A percentile compares a stretch with the other conserved stretches of the same genome.
Evolutionary conservation across 208 protist genomes (phyloP).

Genomic region (Acanthamoeba culbertsoni): DNA sequence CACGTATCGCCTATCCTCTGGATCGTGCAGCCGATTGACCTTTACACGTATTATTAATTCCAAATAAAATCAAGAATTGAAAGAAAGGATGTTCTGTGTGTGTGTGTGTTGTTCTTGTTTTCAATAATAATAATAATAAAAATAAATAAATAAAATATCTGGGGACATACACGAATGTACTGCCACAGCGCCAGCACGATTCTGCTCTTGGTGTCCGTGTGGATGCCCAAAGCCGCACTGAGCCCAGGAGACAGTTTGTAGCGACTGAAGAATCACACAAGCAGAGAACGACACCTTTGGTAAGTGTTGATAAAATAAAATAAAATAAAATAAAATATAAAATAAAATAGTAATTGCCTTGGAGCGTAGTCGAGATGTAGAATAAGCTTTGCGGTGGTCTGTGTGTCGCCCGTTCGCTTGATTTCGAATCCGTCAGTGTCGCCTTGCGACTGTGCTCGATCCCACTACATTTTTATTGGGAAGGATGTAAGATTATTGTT

Average conservation of each 20-base stretch:
- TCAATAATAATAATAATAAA: neutral
- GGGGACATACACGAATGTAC: slow-evolving; percentile 1
- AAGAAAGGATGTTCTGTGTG: too few relatives aligned
- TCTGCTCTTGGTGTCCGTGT: slow-evolving; percentile 37
- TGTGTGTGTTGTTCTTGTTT: neutral
- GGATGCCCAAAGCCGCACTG: neutral
- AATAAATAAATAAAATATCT: neutral
- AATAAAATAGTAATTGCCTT: neutral
- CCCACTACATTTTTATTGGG: neutral
- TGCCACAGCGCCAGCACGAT: slow-evolving; percentile 35
- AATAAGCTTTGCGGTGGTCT: slow-evolving; percentile 10
- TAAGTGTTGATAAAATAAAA: neutral
- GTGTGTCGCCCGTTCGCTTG: neutral
- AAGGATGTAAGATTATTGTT: neutral
- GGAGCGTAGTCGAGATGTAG: slow-evolving; percentile 47
- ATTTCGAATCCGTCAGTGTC: slow-evolving; percentile 49
- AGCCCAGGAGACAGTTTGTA: slow-evolving; percentile 33
- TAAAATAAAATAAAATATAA: neutral
- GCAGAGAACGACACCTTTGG: neutral
- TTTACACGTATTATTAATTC: neutral
- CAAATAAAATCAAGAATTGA: neutral
- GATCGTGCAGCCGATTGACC: slow-evolving; percentile 13
- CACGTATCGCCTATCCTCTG: slow-evolving; percentile 26
- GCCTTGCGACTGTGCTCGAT: neutral
- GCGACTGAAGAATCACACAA: neutral